Percentiles rank a stretch among this genome's conserved stretches.
These are phyloP conservation scores for Xylaria sp. DNA, from an alignment of 2,329 filamentous ascomycete species.

Conservation along the genomic window DNA sequence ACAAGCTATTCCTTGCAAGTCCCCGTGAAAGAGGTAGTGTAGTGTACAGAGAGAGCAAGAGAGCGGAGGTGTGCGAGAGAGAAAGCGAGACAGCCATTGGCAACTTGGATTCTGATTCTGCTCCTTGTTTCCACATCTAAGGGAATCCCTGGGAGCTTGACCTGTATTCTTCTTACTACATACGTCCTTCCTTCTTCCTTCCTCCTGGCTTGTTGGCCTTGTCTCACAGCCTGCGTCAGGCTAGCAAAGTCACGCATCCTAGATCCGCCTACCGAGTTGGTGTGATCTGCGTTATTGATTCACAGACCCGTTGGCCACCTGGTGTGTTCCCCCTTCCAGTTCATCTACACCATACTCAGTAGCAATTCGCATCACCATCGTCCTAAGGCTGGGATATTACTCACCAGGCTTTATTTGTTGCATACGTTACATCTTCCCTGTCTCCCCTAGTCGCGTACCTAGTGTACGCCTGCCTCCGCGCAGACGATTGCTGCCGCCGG, in stretches of 20 bases:
- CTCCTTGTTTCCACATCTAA: slow-evolving; percentile 21
- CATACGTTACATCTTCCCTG: not conserved
- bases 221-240: slow-evolving; percentile 39
- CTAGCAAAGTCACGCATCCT: slow-evolving; percentile 34
- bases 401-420: slow-evolving; percentile 25
- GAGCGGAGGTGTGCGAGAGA: not conserved
- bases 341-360: slow-evolving; percentile 20
- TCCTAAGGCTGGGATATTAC: slow-evolving; percentile 20
- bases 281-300: slow-evolving; percentile 35
- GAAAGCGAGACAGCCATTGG: slow-evolving; percentile 3
- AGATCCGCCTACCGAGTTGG: slow-evolving; percentile 36
- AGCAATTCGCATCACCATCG: slow-evolving; percentile 19
- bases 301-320: slow-evolving; percentile 26
- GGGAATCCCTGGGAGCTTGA: slow-evolving; percentile 11
- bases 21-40: not conserved
- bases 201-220: slow-evolving; percentile 36
- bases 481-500: slow-evolving; percentile 34
- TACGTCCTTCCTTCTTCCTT: slow-evolving; percentile 24
- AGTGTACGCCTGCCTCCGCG: slow-evolving; percentile 15
- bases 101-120: slow-evolving; percentile 19
- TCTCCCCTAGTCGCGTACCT: slow-evolving; percentile 19
- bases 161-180: slow-evolving; percentile 8
- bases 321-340: slow-evolving; percentile 18
- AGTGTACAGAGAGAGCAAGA: not conserved
- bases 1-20: slow-evolving; percentile 2